A percentile compares a stretch with the other conserved stretches of the same genome.
Conservation (phyloP, 169 alveolate genomes). For the Toxoplasma gondii region DNA sequence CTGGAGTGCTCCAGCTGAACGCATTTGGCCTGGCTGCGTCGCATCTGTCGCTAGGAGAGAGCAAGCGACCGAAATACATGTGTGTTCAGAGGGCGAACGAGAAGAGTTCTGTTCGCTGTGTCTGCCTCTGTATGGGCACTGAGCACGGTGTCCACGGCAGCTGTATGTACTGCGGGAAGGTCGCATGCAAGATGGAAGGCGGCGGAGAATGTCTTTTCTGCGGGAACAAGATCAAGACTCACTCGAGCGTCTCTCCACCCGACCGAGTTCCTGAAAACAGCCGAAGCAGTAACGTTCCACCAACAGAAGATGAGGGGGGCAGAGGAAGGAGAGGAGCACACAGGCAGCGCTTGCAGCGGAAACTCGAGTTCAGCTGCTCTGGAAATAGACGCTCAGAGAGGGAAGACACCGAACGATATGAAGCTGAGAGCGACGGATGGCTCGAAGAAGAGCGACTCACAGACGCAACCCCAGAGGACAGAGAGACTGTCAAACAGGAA, state of each 20-base stretch:
- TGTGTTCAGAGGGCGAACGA: not conserved
- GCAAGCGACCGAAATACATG: not conserved
- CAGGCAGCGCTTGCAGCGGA: too few relatives aligned
- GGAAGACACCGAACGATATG: not conserved
- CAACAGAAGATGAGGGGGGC: not conserved
- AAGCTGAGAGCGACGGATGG: conserved; percentile 15
- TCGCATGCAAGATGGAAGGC: conserved; percentile 35
- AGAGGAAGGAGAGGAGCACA: not conserved
- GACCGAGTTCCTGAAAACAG: not conserved
- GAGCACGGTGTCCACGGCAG: conserved; percentile 39
- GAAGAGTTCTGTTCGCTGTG: not conserved
- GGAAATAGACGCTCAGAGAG: not conserved
- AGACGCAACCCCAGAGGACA: not conserved
- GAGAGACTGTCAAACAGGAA: not conserved
- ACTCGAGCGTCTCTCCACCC: not conserved
- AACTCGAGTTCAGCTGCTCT: too few relatives aligned
- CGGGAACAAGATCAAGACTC: not conserved
- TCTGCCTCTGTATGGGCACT: conserved; percentile 12
- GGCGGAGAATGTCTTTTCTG: conserved; percentile 26
- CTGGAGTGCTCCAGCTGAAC: not conserved
- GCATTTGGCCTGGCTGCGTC: not conserved
- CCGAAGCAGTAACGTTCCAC: not conserved
- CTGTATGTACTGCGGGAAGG: conserved; percentile 25
- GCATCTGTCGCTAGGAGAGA: not conserved
- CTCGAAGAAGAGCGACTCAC: conserved; percentile 26